Conservation (phyloP, 163 green algal species). For the Chlorella variabilis region DNA sequence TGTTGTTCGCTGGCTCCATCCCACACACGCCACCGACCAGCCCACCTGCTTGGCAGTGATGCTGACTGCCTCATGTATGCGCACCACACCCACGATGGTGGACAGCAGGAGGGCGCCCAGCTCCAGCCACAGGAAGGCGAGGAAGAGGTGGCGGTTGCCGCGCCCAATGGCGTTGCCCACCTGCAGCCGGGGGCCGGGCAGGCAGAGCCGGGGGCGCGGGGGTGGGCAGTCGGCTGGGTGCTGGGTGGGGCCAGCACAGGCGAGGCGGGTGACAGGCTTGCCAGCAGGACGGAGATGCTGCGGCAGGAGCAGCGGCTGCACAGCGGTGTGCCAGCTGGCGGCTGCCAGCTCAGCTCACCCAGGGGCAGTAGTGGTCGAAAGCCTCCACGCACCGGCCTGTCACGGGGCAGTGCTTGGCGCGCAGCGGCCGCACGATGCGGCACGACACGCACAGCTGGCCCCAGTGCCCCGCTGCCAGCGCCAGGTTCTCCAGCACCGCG, state of each 20-base stretch:
- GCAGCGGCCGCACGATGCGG: slow-evolving; percentile 90
- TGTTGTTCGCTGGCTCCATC: neutral
- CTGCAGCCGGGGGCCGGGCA: slow-evolving; percentile 67
- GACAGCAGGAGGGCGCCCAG: slow-evolving; percentile 72
- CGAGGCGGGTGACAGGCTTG: no score
- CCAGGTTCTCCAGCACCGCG: slow-evolving; percentile 74
- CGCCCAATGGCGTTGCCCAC: slow-evolving; percentile 88
- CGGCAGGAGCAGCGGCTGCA: no score
- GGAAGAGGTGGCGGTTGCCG: slow-evolving; percentile 88
- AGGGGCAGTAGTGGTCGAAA: slow-evolving; percentile 93
- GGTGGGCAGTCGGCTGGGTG: no score
- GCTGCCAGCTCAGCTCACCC: slow-evolving; percentile 55
- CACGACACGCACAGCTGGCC: slow-evolving; percentile 92
- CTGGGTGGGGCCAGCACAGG: no score
- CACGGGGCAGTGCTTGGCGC: slow-evolving; percentile 92
- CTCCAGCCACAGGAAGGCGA: slow-evolving; percentile 92
- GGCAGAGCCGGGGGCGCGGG: no score
- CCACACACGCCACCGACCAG: neutral
- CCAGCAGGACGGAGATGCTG: no score
- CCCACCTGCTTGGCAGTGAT: neutral
- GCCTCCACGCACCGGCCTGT: slow-evolving; percentile 89
- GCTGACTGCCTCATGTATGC: slow-evolving; percentile 50
- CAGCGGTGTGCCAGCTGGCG: neutral
- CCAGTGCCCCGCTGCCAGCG: slow-evolving; percentile 91
- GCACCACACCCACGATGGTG: slow-evolving; percentile 61